Evolutionary conservation across 305 asterid genomes (phyloP), one percentile per base, ranked within the genome.

Genomic region (Fraxinus ornus): DNA sequence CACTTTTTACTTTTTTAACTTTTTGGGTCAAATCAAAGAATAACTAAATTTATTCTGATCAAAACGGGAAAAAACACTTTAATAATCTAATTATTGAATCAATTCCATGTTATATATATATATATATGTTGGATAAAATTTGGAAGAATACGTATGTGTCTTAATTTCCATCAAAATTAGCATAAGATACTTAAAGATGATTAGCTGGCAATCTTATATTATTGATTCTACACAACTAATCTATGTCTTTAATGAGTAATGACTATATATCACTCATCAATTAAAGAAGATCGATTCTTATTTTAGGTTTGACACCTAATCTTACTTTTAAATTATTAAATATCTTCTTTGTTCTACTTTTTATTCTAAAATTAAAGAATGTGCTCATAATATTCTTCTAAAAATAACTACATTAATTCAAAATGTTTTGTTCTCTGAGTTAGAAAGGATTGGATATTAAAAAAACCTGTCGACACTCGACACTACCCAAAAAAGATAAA

Each of bases 121-220:
- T 62, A 60, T 60, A 8, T 64, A 0, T 9, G 1, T 64, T 6
- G 0, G 8, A 62, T 19, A 9, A 26, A 24, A 26, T 28, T 30
- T 10, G 76, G 24, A 71, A 32, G 76, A 32, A 32, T 4, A 32
- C 36, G 7, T 49, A 70, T 13, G 28, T 22, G 41, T 28, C 75
- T 13, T n/a, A 32, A 71, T 75, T 77, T 78, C 76, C 80, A 79
- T 81, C 60, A n/a, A 55, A 82, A 78, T 52, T 81, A 84, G 86
- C 85, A 86, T 84, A 77, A 79, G 77, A 57, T 80, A 52, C 73
- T 66, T n/a, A 81, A 79, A 68, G 26, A 77, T 76, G 83, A 73
- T 73, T 75, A 72, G 47, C 76, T 80, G 84, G 32, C 60, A 36
- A 57, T 83, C 68, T 52, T 82, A 75, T 81, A 83, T 64, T 83